Conservation (phyloP, 2,329 filamentous ascomycete species). For the Allantophomopsis lycopodina region DNA sequence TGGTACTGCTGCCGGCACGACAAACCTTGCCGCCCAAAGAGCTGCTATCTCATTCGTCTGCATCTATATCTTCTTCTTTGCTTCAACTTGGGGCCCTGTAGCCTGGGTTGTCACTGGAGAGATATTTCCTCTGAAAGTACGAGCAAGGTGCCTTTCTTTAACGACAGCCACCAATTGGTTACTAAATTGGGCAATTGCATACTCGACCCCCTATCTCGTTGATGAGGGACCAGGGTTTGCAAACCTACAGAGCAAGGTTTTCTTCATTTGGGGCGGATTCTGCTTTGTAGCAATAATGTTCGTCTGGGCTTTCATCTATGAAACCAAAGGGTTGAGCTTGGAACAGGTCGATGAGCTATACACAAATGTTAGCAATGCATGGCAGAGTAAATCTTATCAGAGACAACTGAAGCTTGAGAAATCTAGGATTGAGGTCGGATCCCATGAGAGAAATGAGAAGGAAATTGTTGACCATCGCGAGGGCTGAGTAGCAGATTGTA, state of each 20-base stretch:
- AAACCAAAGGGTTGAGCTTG: conserved; percentile 63
- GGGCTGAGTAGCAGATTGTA: no score
- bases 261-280: conserved; percentile 72
- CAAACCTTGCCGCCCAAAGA: conserved; percentile 35
- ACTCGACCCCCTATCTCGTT: conserved; percentile 70
- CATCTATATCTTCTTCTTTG: conserved; percentile 71
- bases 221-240: conserved; percentile 51
- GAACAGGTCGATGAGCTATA: conserved; percentile 75
- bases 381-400: conserved; percentile 28
- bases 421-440: no score
- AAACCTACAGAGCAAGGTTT: conserved; percentile 58
- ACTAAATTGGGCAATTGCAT: conserved; percentile 69
- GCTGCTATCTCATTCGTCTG: conserved; percentile 53
- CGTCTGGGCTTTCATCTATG: conserved; percentile 63
- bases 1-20: conserved; percentile 26
- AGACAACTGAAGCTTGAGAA: no score
- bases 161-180: conserved; percentile 69
- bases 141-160: conserved; percentile 63
- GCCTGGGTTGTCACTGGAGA: conserved; percentile 64
- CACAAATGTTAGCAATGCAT: conserved; percentile 54
- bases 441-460: no score
- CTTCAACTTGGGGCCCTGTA: conserved; percentile 64
- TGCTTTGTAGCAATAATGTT: conserved; percentile 59
- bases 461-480: no score
- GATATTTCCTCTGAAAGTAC: conserved; percentile 55